These are phyloP conservation scores for Helianthus tuberosus DNA, from an alignment of 129 eudicot species.

Conservation along the genomic window DNA sequence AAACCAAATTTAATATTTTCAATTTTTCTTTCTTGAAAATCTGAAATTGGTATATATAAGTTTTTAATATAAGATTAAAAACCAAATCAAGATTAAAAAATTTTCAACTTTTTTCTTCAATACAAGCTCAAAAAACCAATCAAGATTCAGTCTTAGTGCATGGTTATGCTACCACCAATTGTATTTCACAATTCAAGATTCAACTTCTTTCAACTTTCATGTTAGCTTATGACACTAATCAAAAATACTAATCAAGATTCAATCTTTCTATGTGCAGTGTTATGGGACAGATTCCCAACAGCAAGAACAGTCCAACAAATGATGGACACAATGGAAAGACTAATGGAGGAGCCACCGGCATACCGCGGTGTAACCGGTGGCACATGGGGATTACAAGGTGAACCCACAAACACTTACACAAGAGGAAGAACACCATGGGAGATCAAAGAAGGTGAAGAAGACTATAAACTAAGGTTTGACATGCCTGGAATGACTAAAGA, in stretches of 20 bases:
- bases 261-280: conserved; percentile 45
- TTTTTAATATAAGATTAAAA: not conserved
- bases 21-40: too few species aligned
- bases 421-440: conserved; percentile 95
- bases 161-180: too few species aligned
- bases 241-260: conserved; percentile 10
- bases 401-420: conserved; percentile 42
- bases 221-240: not conserved
- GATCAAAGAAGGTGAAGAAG: conserved; percentile 69
- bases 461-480: conserved; percentile 78
- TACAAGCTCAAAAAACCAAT: too few species aligned
- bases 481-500: conserved; percentile 90
- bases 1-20: too few species aligned
- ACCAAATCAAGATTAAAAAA: not conserved
- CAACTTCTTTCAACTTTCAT: too few species aligned
- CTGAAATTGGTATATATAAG: too few species aligned
- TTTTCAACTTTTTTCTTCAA: too few species aligned
- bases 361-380: conserved; percentile 17
- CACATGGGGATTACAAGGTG: not conserved
- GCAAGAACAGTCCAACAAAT: conserved; percentile 92
- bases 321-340: conserved; percentile 94
- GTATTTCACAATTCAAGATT: too few species aligned
- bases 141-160: not conserved
- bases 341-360: conserved; percentile 66
- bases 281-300: conserved; percentile 93